Evolutionary conservation across 805 yeast species (phyloP), one percentile per base, ranked within the genome.

Genomic region (Candida incommunis): DNA sequence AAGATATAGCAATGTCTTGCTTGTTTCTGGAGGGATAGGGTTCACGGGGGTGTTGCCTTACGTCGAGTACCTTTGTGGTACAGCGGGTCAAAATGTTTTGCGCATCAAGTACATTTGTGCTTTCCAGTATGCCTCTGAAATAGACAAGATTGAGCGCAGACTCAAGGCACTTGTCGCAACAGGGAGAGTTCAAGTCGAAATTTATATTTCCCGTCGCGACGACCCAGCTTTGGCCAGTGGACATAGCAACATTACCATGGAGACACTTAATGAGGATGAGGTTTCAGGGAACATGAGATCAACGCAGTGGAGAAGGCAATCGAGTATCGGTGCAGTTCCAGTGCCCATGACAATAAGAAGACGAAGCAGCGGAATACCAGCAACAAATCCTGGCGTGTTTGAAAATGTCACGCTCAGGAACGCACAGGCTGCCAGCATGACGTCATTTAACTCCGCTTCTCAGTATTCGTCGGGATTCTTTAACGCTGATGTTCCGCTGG

Each of bases 1-100:
- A 41, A 63, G 67, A 20, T 75, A 71, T 52, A 66, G 66, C 27
- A 66, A 67, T 41, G 70, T 72, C 1, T 59, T 76, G 4, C 67
- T 76, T 40, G 58, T 78, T 37, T 78, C 80, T 2, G 83, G 83
- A 7, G 84, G 83, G 3, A 74, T 75, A 49, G 84, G 84, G 9
- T 68, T 78, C 53, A 75, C 84, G 0, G 80, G 77, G 0, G 63
- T 74, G 7, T 63, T 71, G 37, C 64, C 75, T 2, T 68, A 74
- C 46, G 74, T 73, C 7, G 63, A 60, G 42, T 45, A 49, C 45
- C 46, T 66, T 49, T 42, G 37, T 42, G 22, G 43, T n/a, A 44
- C 18, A 23, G 23, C 26, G 31, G 46, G 48, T 5, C 40, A 44
- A 5, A 41, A 40, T 16, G 47, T 45, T 22, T 44, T 45, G 20